These are phyloP conservation scores for Gastrodia elata DNA, from an alignment of 106 monocot species.

Conservation along the genomic window DNA sequence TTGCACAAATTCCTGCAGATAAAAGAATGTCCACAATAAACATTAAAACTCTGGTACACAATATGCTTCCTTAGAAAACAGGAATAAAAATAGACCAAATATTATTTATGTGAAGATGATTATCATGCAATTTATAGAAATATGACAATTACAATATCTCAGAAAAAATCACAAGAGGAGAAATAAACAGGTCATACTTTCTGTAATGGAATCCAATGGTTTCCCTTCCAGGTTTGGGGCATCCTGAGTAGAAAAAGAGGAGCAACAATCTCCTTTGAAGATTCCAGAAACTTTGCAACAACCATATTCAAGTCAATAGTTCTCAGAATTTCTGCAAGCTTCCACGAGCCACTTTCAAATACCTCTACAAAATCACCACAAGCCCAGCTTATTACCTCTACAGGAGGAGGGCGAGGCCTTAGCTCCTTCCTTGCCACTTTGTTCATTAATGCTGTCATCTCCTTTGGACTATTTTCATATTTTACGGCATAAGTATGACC, in stretches of 20 bases:
- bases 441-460: background rate
- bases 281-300: background rate
- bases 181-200: background rate
- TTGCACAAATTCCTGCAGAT: conserved; percentile 14
- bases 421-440: background rate
- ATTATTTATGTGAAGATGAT: background rate
- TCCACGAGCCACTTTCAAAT: background rate
- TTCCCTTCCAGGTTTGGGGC: conserved; percentile 3
- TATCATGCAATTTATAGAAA: background rate
- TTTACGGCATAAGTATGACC: background rate
- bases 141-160: background rate
- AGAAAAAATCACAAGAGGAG: background rate
- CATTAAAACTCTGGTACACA: background rate
- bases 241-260: background rate
- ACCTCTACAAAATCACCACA: conserved; percentile 3
- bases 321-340: conserved; percentile 1
- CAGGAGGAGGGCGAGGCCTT: conserved; percentile 5
- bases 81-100: background rate
- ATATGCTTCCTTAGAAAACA: background rate
- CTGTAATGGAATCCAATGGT: background rate
- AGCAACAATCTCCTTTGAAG: background rate
- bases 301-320: background rate
- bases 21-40: background rate
- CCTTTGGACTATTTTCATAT: background rate
- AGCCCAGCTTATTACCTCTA: background rate